Percentiles rank a stretch among this genome's conserved stretches.
Conservation (phyloP, 768 basidiomycete genomes). For the Mycena olivaceomarginata region DNA sequence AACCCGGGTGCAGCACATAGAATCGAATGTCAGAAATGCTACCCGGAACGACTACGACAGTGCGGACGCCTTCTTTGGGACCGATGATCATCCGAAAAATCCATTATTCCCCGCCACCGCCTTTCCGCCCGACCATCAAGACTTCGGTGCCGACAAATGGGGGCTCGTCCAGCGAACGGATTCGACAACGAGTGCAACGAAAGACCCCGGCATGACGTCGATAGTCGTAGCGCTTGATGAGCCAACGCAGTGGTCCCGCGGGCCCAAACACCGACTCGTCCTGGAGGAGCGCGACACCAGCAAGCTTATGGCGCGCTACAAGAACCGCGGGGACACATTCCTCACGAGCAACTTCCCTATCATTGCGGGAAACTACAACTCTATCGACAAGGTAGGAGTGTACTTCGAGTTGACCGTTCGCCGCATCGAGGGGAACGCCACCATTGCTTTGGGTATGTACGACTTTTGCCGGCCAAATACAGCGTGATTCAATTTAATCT, state of each 20-base stretch:
- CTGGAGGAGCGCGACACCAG: not conserved
- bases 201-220: not conserved
- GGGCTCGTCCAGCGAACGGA: slow-evolving; percentile 29
- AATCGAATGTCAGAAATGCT: slow-evolving; percentile 29
- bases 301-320: slow-evolving; percentile 6
- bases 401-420: slow-evolving; percentile 39
- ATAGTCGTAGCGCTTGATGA: slow-evolving; percentile 1
- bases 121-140: not conserved
- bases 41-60: slow-evolving; percentile 23
- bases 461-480: not conserved
- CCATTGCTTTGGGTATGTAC: slow-evolving; percentile 24
- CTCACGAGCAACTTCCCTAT: slow-evolving; percentile 39
- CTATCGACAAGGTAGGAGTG: slow-evolving; percentile 15
- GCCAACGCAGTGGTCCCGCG: not conserved
- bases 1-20: slow-evolving; percentile 27
- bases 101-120: slow-evolving; percentile 6
- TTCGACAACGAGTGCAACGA: not conserved
- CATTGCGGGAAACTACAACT: slow-evolving; percentile 32
- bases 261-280: slow-evolving; percentile 5
- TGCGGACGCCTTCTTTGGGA: slow-evolving; percentile 22
- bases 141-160: slow-evolving; percentile 20
- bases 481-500: not conserved
- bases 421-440: slow-evolving; percentile 2
- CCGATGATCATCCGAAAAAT: slow-evolving; percentile 8
- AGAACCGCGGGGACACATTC: slow-evolving; percentile 38